phyloP scores from a whole-genome alignment of 2,329 filamentous ascomycete genomes.

The Thermomyces lanuginosus region DNA sequence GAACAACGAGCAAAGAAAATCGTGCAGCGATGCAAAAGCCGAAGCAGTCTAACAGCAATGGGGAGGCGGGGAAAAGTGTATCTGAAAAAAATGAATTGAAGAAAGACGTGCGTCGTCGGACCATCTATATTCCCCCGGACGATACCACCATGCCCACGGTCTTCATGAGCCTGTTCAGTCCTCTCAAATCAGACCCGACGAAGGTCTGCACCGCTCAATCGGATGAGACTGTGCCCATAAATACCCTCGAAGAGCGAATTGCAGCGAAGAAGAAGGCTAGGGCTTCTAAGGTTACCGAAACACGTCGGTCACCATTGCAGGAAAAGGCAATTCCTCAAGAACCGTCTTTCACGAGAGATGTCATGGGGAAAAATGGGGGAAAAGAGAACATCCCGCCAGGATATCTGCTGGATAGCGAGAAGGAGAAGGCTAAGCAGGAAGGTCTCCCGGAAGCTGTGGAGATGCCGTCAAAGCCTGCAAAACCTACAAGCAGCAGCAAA shows the following conservation, averaged over 20 bases:
- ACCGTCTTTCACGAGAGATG: conserved; percentile 26
- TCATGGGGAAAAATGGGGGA: conserved; percentile 38
- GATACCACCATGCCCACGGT: conserved; percentile 26
- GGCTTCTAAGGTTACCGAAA: conserved; percentile 10
- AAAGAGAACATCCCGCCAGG: conserved; percentile 49
- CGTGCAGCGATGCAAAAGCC: conserved; percentile 7
- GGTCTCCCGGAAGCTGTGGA: conserved; percentile 5
- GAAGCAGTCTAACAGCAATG: conserved; percentile 4
- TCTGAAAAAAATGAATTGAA: conserved; percentile 11
- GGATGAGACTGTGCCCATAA: conserved; percentile 10
- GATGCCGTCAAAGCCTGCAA: too few species aligned
- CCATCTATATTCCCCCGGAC: conserved; percentile 28
- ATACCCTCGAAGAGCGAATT: conserved; percentile 20
- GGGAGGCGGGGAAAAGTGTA: conserved; percentile 2
- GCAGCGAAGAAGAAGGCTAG: conserved; percentile 16
- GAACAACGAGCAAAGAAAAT: conserved; percentile 2
- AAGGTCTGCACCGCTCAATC: conserved; percentile 3
- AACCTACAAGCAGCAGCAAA: conserved; percentile 6
- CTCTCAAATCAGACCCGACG: conserved; percentile 16
- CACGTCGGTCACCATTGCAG: conserved; percentile 32
- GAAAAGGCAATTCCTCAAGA: conserved; percentile 27
- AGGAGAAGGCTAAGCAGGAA: conserved; percentile 8
- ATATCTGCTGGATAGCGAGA: conserved; percentile 7
- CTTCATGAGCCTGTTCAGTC: conserved; percentile 30
- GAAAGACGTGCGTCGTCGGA: conserved; percentile 19